Conservation (phyloP, 352 stramenopile species). For the Phytophthora pinifolia region DNA sequence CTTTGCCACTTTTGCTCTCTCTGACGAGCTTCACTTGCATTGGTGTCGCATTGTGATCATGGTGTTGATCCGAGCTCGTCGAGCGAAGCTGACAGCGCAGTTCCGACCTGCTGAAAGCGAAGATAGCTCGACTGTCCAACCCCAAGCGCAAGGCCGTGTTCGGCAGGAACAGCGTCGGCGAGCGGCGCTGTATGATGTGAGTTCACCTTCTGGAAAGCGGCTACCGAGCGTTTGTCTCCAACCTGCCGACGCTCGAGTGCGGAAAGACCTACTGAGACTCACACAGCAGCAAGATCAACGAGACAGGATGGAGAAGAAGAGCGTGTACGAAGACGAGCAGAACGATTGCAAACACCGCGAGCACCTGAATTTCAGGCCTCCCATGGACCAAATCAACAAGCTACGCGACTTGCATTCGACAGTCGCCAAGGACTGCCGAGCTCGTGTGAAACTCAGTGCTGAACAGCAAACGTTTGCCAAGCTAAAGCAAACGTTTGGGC, state of each 20-base stretch:
- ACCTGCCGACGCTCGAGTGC: constrained; percentile 40
- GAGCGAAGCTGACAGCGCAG: constrained; percentile 7
- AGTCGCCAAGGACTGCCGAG: constrained; percentile 37
- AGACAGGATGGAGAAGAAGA: constrained; percentile 13
- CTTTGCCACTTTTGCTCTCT: too few relatives aligned
- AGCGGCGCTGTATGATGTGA: constrained; percentile 42
- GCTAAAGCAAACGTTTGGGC: constrained; percentile 8
- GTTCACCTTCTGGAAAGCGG: constrained; percentile 26
- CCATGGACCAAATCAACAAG: constrained; percentile 47
- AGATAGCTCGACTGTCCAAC: constrained; percentile 14
- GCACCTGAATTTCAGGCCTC: constrained; percentile 41
- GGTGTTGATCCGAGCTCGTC: constrained; percentile 21
- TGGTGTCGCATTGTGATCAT: constrained; percentile 9
- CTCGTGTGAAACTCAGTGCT: constrained; percentile 5
- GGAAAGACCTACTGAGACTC: constrained; percentile 46
- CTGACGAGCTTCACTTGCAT: constrained; percentile 7
- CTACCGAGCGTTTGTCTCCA: constrained; percentile 39
- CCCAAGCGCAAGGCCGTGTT: constrained; percentile 18
- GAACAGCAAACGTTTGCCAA: constrained; percentile 20
- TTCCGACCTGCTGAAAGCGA: constrained; percentile 15
- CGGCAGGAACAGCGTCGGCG: constrained; percentile 36
- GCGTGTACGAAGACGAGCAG: constrained; percentile 46
- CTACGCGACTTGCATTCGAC: constrained; percentile 54
- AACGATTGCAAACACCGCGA: constrained; percentile 55
- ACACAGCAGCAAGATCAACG: constrained; percentile 21